Evolutionary conservation across 2,329 filamentous ascomycete genomes (phyloP), one percentile per base, ranked within the genome.

Genomic region (Dichotomopilus funicola): DNA sequence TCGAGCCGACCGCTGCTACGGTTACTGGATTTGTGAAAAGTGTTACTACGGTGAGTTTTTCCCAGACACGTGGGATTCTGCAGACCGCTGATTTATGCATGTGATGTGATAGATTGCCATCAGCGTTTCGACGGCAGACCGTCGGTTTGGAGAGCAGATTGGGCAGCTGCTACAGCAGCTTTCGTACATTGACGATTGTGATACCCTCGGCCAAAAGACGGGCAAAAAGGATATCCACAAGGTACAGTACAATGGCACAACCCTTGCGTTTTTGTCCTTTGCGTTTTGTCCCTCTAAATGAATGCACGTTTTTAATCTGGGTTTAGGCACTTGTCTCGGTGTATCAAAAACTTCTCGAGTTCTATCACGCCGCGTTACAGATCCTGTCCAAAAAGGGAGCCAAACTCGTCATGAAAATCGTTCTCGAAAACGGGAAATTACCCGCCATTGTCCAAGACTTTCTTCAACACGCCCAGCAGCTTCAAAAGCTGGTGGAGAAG

Each of bases 141-240:
- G 49, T n/a, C 56, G 59, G 8, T 62, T 63, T 27, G 62, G 59
- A 7, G 60, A 63, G 56, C 57, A 66, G 55, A 66, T 66, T 42
- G 63, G 53, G 37, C 61, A 61, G 42, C 66, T 67, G 64, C 53
- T 65, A 35, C 58, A 67, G 57, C 64, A 66, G 48, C 61, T 67
- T 37, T 63, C 65, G 41, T 66, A 66, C 59, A 65, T 67, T 44
- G 65, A 66, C 45, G 65, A 64, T 46, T 67, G 64, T 52, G 65
- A 67, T 55, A 67, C 63, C 9, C 63, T 67, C 35, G 64, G 65
- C 33, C 64, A 66, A 49, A 66, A 55, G 54, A 50, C 52, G 31
- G 53, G 59, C 42, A 59, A 45, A 48, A 36, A 46, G 44, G 33
- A 35, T 19, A 46, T 46, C 3, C 44, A 46, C 12, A 46, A 64